Evolutionary conservation across 352 stramenopile species (phyloP), one percentile per base, ranked within the genome.

Genomic region (Phytophthora podocarpi): DNA sequence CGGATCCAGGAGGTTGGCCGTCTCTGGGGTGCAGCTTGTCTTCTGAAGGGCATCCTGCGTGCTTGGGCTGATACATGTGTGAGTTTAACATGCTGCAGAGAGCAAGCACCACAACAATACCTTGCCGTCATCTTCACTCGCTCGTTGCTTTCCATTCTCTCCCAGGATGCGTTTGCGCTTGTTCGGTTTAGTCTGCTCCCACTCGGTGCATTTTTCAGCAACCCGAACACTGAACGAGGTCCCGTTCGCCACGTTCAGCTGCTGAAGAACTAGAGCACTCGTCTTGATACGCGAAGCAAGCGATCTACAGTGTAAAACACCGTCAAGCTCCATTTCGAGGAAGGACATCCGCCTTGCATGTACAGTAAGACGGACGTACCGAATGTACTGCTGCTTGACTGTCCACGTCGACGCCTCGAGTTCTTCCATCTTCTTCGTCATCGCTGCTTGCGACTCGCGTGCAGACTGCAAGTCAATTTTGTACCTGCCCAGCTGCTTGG

Each of bases 371-470:
- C 4, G 3, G 24, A 62, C 56, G 23, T 58, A 90, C 79, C 65
- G 57, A 49, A 86, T 79, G 55, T 92, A 92, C 16, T 76, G 47
- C 30, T 80, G 64, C 61, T 93, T 91, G 23, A 73, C 47, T 21
- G 70, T 66, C 13, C 64, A 53, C 30, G 67, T 74, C 5, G 54
- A 71, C 1, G 53, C 36, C 58, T 87, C 70, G 6, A 89, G 34
- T 7, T 70, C 51, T 21, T 70, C 56, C 16, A 89, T 59, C 42
- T 85, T 89, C 46, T 73, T 80, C 11, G 41, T 63, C 61, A 89
- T 59, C n/a, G 58, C 41, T 6, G 61, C 46, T 21, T 88, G 74
- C 3, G 71, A 67, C 43, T 92, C 81, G 0, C 72, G 67, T 13
- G 80, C 74, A 30, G 73, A 52, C 16, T 76, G 59, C 11, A 89